phyloP scores from a whole-genome alignment of 2,329 filamentous ascomycete species.

The Colletotrichum scovillei region DNA sequence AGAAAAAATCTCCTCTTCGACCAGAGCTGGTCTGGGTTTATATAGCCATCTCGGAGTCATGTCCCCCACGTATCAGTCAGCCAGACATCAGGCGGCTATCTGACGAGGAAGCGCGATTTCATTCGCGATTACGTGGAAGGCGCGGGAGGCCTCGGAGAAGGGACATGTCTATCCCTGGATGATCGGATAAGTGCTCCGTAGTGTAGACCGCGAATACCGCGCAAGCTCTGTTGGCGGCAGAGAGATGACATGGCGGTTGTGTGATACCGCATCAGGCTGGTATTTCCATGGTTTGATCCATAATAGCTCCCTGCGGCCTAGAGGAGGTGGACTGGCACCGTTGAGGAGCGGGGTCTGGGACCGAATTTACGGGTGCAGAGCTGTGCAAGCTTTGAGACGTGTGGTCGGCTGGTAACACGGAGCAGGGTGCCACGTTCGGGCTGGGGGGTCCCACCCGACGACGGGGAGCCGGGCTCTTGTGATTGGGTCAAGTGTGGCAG shows the following conservation, averaged over 20 bases:
- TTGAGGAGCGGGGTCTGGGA: slow-evolving; percentile 19
- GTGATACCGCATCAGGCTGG: slow-evolving; percentile 30
- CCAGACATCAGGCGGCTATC: slow-evolving; percentile 25
- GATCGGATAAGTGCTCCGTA: background rate
- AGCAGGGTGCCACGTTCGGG: slow-evolving; percentile 26
- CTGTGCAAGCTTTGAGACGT: background rate
- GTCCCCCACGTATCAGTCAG: slow-evolving; percentile 25
- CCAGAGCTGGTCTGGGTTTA: slow-evolving; percentile 10
- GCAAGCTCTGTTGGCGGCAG: background rate
- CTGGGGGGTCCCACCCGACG: slow-evolving; percentile 10
- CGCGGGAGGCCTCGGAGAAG: slow-evolving; percentile 12
- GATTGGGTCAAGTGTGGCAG: slow-evolving; percentile 18
- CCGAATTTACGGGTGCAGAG: slow-evolving; percentile 25
- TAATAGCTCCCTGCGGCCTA: background rate
- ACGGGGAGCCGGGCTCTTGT: slow-evolving; percentile 11
- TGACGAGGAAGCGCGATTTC: slow-evolving; percentile 15
- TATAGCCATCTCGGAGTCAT: slow-evolving; percentile 18
- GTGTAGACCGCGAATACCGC: slow-evolving; percentile 24
- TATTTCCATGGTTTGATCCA: slow-evolving; percentile 17
- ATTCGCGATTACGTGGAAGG: slow-evolving; percentile 25
- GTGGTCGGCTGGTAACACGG: slow-evolving; percentile 4
- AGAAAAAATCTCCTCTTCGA: background rate
- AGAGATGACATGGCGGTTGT: slow-evolving; percentile 26
- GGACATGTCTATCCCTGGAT: background rate
- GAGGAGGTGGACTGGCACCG: background rate